Evolutionary conservation across 2,329 filamentous ascomycete species (phyloP).

Genomic region (Hypoxylon sp.): DNA sequence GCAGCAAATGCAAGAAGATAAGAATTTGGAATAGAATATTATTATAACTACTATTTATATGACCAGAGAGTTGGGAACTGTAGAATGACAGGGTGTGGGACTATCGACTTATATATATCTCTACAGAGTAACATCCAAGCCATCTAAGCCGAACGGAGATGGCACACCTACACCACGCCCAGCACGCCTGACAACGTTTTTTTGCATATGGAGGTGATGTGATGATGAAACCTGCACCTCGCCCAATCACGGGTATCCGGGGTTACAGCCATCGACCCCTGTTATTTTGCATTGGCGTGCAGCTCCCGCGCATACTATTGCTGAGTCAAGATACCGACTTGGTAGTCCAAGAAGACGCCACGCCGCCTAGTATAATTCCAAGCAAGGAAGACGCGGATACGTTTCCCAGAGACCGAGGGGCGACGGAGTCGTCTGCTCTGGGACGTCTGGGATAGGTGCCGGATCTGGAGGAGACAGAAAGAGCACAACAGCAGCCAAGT

Average conservation of each 20-base stretch:
- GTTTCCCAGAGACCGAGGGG: constrained; percentile 30
- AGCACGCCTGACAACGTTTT: constrained; percentile 26
- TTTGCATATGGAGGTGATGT: constrained; percentile 35
- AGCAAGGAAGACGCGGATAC: constrained; percentile 20
- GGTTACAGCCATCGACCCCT: constrained; percentile 35
- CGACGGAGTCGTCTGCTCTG: constrained; percentile 16
- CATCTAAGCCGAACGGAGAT: constrained; percentile 23
- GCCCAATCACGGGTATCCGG: constrained; percentile 33
- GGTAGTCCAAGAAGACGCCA: constrained; percentile 17
- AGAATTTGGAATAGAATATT: constrained; percentile 8
- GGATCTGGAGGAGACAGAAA: constrained; percentile 19
- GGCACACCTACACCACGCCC: constrained; percentile 18
- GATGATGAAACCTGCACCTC: constrained; percentile 38
- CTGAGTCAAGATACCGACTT: constrained; percentile 24
- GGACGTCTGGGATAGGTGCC: constrained; percentile 32
- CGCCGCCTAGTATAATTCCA: constrained; percentile 8
- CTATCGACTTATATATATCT: constrained; percentile 28
- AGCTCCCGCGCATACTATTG: constrained; percentile 33
- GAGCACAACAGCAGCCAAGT: constrained; percentile 26
- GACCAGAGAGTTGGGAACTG: not conserved
- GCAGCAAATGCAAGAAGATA: not conserved
- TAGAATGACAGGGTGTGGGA: constrained; percentile 30
- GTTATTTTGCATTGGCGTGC: constrained; percentile 26
- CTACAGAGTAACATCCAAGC: constrained; percentile 24
- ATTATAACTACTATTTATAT: constrained; percentile 4